Conservation (phyloP, 441 rosid genomes). For the Populus trichocarpa region DNA sequence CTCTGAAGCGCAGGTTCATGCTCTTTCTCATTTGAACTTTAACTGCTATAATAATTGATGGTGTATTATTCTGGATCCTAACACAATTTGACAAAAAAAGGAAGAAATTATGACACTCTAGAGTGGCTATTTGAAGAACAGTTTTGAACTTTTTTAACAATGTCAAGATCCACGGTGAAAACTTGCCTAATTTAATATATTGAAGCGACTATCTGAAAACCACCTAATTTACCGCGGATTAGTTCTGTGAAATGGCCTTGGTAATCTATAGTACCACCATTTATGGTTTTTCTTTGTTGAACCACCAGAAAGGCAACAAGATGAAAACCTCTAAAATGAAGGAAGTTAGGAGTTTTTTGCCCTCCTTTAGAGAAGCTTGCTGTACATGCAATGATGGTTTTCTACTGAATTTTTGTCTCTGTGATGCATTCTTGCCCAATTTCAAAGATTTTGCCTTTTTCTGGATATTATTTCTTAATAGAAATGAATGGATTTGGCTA, state of each 20-base stretch:
- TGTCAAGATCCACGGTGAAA: background rate
- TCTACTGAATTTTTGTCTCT: background rate
- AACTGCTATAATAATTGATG: background rate
- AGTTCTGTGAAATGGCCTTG: background rate
- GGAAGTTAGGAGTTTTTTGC: background rate
- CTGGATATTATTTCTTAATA: background rate
- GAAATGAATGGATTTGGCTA: background rate
- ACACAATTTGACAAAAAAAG: background rate
- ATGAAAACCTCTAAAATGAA: background rate
- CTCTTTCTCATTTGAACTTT: conserved; percentile 1
- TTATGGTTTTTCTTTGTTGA: background rate
- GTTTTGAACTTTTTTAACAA: background rate
- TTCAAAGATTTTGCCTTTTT: background rate
- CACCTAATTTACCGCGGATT: background rate
- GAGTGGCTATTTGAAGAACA: background rate
- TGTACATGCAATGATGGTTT: background rate
- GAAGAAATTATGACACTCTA: background rate
- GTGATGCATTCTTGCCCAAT: background rate
- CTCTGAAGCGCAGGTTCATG: conserved; percentile 48
- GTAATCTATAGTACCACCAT: background rate
- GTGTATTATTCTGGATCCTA: background rate
- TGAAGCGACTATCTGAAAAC: background rate
- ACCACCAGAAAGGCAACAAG: background rate
- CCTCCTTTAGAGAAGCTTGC: background rate
- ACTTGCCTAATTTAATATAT: too few species aligned